Percentiles rank a stretch among this genome's conserved stretches.
phyloP scores from a whole-genome alignment of 768 basidiomycete genomes.

The Boletus pseudopeckii region DNA sequence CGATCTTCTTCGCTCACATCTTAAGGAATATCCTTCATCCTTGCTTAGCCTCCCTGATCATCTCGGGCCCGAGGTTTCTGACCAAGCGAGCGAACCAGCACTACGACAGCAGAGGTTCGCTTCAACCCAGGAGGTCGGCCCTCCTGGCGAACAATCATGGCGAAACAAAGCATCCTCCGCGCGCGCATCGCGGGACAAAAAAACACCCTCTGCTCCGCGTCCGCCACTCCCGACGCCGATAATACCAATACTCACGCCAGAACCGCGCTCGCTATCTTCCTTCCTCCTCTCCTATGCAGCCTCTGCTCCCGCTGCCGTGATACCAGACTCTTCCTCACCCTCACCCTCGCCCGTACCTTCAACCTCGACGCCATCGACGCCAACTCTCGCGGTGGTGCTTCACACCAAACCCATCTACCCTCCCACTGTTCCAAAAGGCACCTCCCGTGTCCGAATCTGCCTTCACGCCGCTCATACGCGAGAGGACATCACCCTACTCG shows the following conservation, averaged over 20 bases:
- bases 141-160: background rate
- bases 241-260: slow-evolving; percentile 75
- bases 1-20: slow-evolving; percentile 28
- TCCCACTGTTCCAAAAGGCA: slow-evolving; percentile 88
- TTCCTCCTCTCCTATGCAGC: slow-evolving; percentile 42
- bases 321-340: background rate
- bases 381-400: slow-evolving; percentile 37
- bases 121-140: slow-evolving; percentile 8
- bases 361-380: background rate
- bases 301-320: background rate
- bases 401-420: slow-evolving; percentile 76
- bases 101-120: background rate
- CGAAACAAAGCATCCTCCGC: background rate
- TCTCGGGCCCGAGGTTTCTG: slow-evolving; percentile 2
- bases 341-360: background rate
- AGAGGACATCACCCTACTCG: slow-evolving; percentile 59
- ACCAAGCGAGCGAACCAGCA: background rate
- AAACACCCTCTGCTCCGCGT: background rate
- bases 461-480: slow-evolving; percentile 73
- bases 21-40: slow-evolving; percentile 26
- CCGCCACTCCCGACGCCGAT: slow-evolving; percentile 59
- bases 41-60: slow-evolving; percentile 27
- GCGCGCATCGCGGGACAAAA: background rate
- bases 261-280: slow-evolving; percentile 71
- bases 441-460: slow-evolving; percentile 85